phyloP scores from a whole-genome alignment of 2,329 filamentous ascomycete genomes.

The Drechslerella coelobrocha region DNA sequence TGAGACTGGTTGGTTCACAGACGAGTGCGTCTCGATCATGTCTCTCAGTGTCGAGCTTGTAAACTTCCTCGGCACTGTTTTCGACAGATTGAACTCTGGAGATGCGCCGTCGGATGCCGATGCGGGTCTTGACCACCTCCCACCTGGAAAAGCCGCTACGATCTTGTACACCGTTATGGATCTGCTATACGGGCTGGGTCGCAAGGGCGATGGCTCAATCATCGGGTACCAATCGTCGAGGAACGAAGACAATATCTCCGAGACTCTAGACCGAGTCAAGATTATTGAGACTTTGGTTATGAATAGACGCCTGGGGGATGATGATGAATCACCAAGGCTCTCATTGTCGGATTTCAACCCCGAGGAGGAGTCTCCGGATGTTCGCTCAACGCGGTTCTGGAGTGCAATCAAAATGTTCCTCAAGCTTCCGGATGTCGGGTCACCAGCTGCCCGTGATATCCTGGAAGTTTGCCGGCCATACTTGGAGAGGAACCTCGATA shows the following conservation, averaged over 20 bases:
- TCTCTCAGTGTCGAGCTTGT: slow-evolving; percentile 59
- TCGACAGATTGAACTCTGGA: slow-evolving; percentile 53
- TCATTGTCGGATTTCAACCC: slow-evolving; percentile 27
- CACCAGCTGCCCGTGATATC: slow-evolving; percentile 40
- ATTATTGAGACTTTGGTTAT: slow-evolving; percentile 79
- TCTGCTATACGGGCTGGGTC: slow-evolving; percentile 58
- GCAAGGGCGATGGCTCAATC: slow-evolving; percentile 60
- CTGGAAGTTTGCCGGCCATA: slow-evolving; percentile 34
- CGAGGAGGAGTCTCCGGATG: slow-evolving; percentile 36
- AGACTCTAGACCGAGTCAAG: slow-evolving; percentile 73
- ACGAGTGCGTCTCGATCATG: slow-evolving; percentile 61
- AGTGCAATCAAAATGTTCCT: slow-evolving; percentile 46
- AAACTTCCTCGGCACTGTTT: slow-evolving; percentile 53
- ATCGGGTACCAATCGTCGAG: slow-evolving; percentile 55
- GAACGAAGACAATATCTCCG: slow-evolving; percentile 66
- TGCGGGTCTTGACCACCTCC: slow-evolving; percentile 51
- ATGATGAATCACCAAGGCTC: slow-evolving; percentile 61
- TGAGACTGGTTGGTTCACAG: slow-evolving; percentile 82
- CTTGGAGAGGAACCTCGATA: slow-evolving; percentile 33
- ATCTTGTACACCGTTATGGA: slow-evolving; percentile 54
- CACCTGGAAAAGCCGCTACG: slow-evolving; percentile 52
- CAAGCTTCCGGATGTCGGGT: slow-evolving; percentile 30
- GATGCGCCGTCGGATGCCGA: slow-evolving; percentile 52
- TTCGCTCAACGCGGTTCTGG: slow-evolving; percentile 39
- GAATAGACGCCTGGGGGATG: slow-evolving; percentile 72